phyloP scores from a whole-genome alignment of 129 eudicot species.

The Scalesia atractyloides region DNA sequence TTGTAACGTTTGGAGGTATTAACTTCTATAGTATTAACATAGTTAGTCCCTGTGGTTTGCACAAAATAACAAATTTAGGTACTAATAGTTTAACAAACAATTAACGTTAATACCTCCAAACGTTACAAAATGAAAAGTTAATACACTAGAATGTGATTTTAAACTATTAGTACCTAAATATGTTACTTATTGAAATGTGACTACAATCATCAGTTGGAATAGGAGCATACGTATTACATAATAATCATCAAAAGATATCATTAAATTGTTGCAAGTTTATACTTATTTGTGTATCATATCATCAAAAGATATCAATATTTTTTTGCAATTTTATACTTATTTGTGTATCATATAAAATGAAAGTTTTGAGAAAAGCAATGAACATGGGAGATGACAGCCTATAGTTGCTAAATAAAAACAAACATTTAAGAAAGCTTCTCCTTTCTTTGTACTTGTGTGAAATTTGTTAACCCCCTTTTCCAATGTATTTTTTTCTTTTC shows the following conservation, averaged over 20 bases:
- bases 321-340: background rate
- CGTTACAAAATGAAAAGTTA: too few relatives aligned
- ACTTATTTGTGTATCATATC: background rate
- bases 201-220: too few relatives aligned
- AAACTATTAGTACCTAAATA: too few relatives aligned
- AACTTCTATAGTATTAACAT: too few relatives aligned
- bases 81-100: too few relatives aligned
- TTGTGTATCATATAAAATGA: background rate
- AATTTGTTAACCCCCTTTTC: background rate
- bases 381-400: constrained; percentile 10
- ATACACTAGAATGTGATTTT: too few relatives aligned
- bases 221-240: too few relatives aligned
- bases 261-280: background rate
- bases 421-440: constrained; percentile 27
- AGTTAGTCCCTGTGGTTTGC: too few relatives aligned
- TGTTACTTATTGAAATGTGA: too few relatives aligned
- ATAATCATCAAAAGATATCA: background rate
- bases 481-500: background rate
- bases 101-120: too few relatives aligned
- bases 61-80: too few relatives aligned
- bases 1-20: too few relatives aligned
- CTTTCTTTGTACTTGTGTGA: constrained; percentile 30
- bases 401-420: constrained; percentile 29
- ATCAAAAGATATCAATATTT: background rate
- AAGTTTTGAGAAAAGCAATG: background rate